Percentiles rank a stretch among this genome's conserved stretches.
phyloP scores from a whole-genome alignment of 495 filamentous ascomycete species.

The Trichoderma virens region DNA sequence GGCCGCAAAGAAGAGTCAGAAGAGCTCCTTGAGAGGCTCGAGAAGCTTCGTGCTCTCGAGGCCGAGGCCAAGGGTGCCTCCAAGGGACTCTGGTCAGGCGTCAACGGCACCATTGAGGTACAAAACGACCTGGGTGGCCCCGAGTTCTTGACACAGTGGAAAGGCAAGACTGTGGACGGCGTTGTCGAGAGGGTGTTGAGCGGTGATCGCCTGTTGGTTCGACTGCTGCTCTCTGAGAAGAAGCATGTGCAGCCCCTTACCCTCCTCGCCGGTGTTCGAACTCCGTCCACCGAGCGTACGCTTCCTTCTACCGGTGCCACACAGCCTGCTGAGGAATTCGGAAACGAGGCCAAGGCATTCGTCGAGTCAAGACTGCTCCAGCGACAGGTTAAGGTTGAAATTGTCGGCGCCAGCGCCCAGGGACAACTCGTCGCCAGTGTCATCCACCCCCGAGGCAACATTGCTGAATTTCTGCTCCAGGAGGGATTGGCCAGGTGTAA shows the following conservation, averaged over 20 bases:
- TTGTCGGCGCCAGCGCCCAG: constrained; percentile 82
- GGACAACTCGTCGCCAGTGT: constrained; percentile 73
- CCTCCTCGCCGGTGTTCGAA: constrained; percentile 80
- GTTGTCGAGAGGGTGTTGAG: constrained; percentile 79
- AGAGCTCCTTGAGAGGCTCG: constrained; percentile 58
- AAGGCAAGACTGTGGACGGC: constrained; percentile 67
- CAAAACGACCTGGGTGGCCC: constrained; percentile 69
- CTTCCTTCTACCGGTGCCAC: constrained; percentile 67
- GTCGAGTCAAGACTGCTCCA: constrained; percentile 80
- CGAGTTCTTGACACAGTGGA: constrained; percentile 69
- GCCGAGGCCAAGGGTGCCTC: constrained; percentile 65
- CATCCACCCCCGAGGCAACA: constrained; percentile 81
- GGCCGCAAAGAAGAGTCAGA: constrained; percentile 78
- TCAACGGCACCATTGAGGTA: constrained; percentile 57
- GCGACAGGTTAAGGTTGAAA: constrained; percentile 68
- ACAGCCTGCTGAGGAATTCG: constrained; percentile 78
- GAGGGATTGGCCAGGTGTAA: constrained; percentile 86
- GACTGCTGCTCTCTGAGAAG: constrained; percentile 65
- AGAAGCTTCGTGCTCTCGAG: constrained; percentile 71
- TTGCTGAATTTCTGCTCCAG: constrained; percentile 79
- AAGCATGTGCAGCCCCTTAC: constrained; percentile 76
- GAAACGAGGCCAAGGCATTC: constrained; percentile 76
- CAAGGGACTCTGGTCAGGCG: constrained; percentile 68
- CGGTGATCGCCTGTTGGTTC: constrained; percentile 82
- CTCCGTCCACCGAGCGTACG: constrained; percentile 76